Evolutionary conservation across 129 eudicot genomes (phyloP).

Genomic region (Heracleum sosnowskyi): DNA sequence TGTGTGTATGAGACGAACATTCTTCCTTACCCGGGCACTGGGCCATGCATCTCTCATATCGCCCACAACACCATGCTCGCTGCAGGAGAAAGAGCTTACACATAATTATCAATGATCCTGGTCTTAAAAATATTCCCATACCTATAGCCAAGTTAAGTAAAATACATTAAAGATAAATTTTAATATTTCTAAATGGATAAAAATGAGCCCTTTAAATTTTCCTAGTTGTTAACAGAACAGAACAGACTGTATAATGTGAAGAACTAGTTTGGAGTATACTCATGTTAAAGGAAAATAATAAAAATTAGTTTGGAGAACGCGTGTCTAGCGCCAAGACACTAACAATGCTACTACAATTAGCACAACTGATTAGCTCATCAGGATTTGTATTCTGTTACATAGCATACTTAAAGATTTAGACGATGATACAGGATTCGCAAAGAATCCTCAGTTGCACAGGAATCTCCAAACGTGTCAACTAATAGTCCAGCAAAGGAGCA

Average conservation of each 20-base stretch:
- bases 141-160: background rate
- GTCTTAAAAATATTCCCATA: background rate
- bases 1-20: conserved; percentile 74
- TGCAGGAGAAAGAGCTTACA: conserved; percentile 20
- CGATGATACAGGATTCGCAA: background rate
- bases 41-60: conserved; percentile 99
- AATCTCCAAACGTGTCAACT: background rate
- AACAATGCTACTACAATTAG: background rate
- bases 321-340: background rate
- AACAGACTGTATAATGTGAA: background rate
- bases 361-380: background rate
- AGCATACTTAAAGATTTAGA: background rate
- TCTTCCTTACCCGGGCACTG: conserved; percentile 87
- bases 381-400: background rate
- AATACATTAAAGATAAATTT: background rate
- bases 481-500: background rate
- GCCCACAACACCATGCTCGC: conserved; percentile 95
- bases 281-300: background rate
- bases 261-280: background rate
- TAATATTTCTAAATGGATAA: background rate
- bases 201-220: background rate
- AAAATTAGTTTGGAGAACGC: background rate
- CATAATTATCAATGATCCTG: background rate
- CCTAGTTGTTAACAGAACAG: background rate
- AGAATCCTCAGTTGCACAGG: background rate